Evolutionary conservation across 2,329 filamentous ascomycete species (phyloP).

Genomic region (Colletotrichum sp.): DNA sequence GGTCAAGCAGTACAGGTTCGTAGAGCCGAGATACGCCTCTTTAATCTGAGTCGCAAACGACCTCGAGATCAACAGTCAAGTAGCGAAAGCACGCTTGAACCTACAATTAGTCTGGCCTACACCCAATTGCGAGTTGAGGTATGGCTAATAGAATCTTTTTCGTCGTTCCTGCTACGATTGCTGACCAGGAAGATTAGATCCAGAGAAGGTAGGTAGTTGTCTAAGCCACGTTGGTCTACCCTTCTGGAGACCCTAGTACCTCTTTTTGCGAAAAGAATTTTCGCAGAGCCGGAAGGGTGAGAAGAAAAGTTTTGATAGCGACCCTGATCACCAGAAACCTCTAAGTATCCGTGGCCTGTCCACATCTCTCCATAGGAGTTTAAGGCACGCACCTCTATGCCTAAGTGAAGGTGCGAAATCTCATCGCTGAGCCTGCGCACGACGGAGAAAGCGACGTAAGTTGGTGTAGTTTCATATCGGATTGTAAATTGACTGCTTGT

Average conservation of each 20-base stretch:
- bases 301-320: neutral
- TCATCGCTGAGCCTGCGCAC: neutral
- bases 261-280: neutral
- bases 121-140: rapidly evolving
- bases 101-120: neutral
- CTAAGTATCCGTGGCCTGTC: neutral
- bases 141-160: too few relatives aligned
- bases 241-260: neutral
- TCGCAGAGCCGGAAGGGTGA: neutral
- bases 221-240: neutral
- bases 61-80: neutral
- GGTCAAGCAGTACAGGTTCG: neutral
- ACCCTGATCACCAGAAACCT: neutral
- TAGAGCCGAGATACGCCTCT: rapidly evolving
- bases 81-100: neutral
- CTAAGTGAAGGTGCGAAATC: neutral
- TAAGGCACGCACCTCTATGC: neutral
- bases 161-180: too few relatives aligned
- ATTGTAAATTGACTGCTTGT: rapidly evolving
- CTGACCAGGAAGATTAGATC: neutral
- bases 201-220: neutral
- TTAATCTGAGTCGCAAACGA: neutral
- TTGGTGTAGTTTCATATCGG: neutral
- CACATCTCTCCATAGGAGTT: neutral
- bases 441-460: rapidly evolving